phyloP scores from a whole-genome alignment of 2,329 filamentous ascomycete species.

The Lizonia empirigonia region DNA sequence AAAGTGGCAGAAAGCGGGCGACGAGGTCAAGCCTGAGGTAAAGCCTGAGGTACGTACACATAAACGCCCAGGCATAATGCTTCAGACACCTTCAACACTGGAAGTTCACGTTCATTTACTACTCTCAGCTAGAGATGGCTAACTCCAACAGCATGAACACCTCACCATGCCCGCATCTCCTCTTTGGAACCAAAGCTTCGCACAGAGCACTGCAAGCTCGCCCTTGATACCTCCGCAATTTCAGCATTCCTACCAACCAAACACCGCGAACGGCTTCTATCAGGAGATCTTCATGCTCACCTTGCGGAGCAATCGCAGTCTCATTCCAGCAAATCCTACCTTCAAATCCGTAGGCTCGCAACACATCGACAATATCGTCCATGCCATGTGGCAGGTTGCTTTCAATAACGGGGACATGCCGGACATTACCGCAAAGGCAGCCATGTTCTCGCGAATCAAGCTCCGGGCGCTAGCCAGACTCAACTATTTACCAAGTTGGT shows the following conservation, averaged over 20 bases:
- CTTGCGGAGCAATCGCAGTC: not conserved
- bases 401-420: conserved; percentile 8
- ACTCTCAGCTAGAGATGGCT: not conserved
- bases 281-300: not conserved
- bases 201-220: not conserved
- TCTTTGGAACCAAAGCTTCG: not conserved
- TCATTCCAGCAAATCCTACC: not conserved
- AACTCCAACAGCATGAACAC: not conserved
- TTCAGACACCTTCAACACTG: too few species aligned
- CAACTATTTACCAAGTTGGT: conserved; percentile 33
- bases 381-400: conserved; percentile 23
- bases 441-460: conserved; percentile 18
- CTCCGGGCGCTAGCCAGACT: conserved; percentile 24
- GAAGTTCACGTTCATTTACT: too few species aligned
- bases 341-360: not conserved
- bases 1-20: conserved; percentile 10
- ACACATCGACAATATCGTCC: conserved; percentile 13
- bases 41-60: not conserved
- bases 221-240: not conserved
- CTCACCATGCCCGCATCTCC: not conserved
- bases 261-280: not conserved
- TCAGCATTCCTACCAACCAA: not conserved
- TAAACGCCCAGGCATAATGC: too few species aligned
- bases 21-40: conserved; percentile 1
- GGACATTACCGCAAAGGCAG: conserved; percentile 4